Evolutionary conservation across 2,329 filamentous ascomycete species (phyloP).

Genomic region (Aspergillus aculeatus): DNA sequence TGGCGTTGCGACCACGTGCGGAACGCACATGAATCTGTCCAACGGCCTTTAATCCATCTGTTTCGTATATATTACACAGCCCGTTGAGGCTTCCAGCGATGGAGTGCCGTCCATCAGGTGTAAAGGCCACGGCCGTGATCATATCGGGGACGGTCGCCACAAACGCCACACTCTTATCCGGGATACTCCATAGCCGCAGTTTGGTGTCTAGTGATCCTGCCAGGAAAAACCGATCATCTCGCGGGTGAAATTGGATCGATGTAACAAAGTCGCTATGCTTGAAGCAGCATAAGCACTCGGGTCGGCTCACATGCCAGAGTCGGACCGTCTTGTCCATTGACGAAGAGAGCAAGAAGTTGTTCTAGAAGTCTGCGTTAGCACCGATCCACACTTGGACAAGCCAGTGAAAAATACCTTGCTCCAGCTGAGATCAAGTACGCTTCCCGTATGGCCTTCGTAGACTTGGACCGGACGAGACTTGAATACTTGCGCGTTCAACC

Average conservation of each 20-base stretch:
- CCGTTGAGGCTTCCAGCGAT: slow-evolving; percentile 88
- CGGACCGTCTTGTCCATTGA: slow-evolving; percentile 98
- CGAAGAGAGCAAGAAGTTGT: slow-evolving; percentile 91
- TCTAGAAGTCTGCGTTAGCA: slow-evolving; percentile 47
- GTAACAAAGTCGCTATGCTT: slow-evolving; percentile 95
- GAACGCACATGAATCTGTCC: slow-evolving; percentile 92
- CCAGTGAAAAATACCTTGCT: slow-evolving; percentile 64
- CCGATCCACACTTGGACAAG: not conserved
- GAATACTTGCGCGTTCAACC: slow-evolving; percentile 87
- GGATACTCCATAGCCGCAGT: slow-evolving; percentile 91
- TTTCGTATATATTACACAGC: slow-evolving; percentile 86
- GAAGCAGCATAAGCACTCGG: slow-evolving; percentile 88
- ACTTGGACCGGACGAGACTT: slow-evolving; percentile 73
- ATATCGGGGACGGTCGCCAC: slow-evolving; percentile 76
- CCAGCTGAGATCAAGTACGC: slow-evolving; percentile 91
- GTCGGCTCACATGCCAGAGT: slow-evolving; percentile 83
- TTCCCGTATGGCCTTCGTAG: slow-evolving; percentile 78
- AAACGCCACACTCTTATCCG: slow-evolving; percentile 89
- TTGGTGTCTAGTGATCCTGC: slow-evolving; percentile 89
- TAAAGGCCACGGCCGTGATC: slow-evolving; percentile 91
- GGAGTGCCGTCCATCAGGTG: slow-evolving; percentile 83
- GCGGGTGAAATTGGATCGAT: slow-evolving; percentile 89
- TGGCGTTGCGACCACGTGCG: slow-evolving; percentile 86
- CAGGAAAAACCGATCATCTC: slow-evolving; percentile 93
- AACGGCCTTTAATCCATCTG: slow-evolving; percentile 79